These are phyloP conservation scores for Multifurca ochricompacta DNA, from an alignment of 768 basidiomycete genomes.

Conservation along the genomic window DNA sequence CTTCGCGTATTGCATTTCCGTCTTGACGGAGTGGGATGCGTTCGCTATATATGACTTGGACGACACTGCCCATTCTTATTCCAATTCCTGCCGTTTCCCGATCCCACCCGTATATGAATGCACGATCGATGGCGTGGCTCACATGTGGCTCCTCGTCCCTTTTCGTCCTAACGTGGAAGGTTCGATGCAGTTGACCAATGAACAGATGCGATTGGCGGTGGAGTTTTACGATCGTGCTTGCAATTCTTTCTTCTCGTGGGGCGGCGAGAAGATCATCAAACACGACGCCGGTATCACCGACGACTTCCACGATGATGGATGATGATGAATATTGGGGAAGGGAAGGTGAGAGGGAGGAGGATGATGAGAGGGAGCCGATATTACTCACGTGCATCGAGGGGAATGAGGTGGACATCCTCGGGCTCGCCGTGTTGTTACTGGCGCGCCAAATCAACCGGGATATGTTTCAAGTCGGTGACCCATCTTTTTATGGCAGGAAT, in stretches of 20 bases:
- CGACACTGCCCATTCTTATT: too few species aligned
- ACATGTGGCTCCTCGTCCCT: slow-evolving; percentile 13
- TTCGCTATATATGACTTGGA: background rate
- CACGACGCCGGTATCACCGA: too few species aligned
- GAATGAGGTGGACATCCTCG: slow-evolving; percentile 6
- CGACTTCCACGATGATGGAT: background rate
- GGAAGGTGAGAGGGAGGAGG: background rate
- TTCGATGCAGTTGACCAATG: background rate
- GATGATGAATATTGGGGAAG: background rate
- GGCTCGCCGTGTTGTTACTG: background rate
- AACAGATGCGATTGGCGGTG: background rate
- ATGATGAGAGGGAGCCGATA: background rate
- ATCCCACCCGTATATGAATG: slow-evolving; percentile 4
- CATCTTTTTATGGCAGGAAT: background rate
- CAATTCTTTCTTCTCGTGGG: too few species aligned
- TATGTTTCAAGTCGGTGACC: too few species aligned
- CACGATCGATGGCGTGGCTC: background rate
- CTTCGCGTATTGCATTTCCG: slow-evolving; percentile 8
- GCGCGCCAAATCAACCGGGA: too few species aligned
- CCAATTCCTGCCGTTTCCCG: too few species aligned
- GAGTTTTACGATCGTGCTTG: background rate
- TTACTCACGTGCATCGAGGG: background rate
- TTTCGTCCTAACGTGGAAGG: background rate
- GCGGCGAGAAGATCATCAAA: too few species aligned
- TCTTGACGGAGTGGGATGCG: slow-evolving; percentile 5